Evolutionary conservation across 495 filamentous ascomycete species (phyloP).

Genomic region (Aspergillus funiculosus): DNA sequence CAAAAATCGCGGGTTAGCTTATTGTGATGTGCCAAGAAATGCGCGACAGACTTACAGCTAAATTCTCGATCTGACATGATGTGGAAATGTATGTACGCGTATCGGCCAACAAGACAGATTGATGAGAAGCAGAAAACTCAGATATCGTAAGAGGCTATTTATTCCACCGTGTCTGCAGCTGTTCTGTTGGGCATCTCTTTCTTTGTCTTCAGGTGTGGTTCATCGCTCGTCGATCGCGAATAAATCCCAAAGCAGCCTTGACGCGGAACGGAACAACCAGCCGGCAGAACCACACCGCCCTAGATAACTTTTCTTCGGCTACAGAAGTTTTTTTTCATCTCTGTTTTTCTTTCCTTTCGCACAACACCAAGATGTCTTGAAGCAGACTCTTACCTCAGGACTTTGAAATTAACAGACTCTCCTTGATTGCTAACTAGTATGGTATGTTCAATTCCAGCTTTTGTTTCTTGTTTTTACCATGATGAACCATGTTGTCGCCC

Average conservation of each 20-base stretch:
- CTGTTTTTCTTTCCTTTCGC: constrained; percentile 22
- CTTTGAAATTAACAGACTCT: background rate
- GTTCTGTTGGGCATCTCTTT: background rate
- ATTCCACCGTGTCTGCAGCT: background rate
- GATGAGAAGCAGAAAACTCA: constrained; percentile 5
- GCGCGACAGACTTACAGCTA: constrained; percentile 53
- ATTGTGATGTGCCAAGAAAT: constrained; percentile 19
- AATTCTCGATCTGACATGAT: constrained; percentile 91
- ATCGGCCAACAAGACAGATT: background rate
- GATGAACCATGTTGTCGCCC: constrained; percentile 91
- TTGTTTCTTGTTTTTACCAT: constrained; percentile 35
- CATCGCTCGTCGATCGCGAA: constrained; percentile 5
- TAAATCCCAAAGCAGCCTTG: constrained; percentile 16
- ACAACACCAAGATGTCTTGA: constrained; percentile 12
- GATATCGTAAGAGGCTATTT: background rate
- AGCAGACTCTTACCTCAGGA: background rate
- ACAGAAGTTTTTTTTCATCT: constrained; percentile 24
- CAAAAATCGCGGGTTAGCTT: constrained; percentile 19
- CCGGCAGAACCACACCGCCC: constrained; percentile 30
- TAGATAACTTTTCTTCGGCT: constrained; percentile 23
- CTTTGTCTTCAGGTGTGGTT: no score
- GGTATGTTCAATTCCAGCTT: constrained; percentile 31
- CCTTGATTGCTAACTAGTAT: constrained; percentile 23
- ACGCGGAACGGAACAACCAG: constrained; percentile 25
- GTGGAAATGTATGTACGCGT: constrained; percentile 8